A percentile compares a stretch with the other conserved stretches of the same genome.
These are phyloP conservation scores for Vanilla planifolia DNA, from an alignment of 106 monocot genomes.

Conservation along the genomic window DNA sequence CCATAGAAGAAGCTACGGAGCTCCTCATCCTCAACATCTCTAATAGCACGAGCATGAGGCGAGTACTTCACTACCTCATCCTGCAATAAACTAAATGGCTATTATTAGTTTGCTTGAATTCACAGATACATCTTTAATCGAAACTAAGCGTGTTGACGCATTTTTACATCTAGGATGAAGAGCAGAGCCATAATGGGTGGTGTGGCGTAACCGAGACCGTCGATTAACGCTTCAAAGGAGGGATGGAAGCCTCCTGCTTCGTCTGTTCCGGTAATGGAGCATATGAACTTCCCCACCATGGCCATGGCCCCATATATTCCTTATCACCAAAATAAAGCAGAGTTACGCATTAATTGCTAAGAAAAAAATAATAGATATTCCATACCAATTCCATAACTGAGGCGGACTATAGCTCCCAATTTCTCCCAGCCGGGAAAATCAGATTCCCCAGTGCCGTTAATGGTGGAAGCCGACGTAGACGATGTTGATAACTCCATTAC, in stretches of 20 bases:
- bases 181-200: conserved; percentile 98
- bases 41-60: conserved; percentile 93
- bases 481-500: conserved; percentile 8
- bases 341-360: not conserved
- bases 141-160: no score
- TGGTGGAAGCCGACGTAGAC: conserved; percentile 22
- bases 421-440: conserved; percentile 76
- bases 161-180: conserved; percentile 86
- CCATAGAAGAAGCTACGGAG: conserved; percentile 86
- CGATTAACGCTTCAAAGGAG: conserved; percentile 65
- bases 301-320: conserved; percentile 95
- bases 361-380: not conserved
- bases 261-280: conserved; percentile 72
- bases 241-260: conserved; percentile 66
- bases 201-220: conserved; percentile 87
- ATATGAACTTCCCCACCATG: conserved; percentile 75
- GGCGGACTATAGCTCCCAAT: conserved; percentile 72
- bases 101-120: no score
- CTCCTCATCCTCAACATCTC: conserved; percentile 98
- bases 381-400: conserved; percentile 80
- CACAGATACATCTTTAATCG: no score
- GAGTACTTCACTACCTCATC: conserved; percentile 98
- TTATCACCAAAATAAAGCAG: conserved; percentile 5
- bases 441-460: conserved; percentile 19
- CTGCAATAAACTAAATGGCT: conserved; percentile 15